These are phyloP conservation scores for Venturiaceae sp. DNA, from an alignment of 2,329 filamentous ascomycete genomes.

Conservation along the genomic window DNA sequence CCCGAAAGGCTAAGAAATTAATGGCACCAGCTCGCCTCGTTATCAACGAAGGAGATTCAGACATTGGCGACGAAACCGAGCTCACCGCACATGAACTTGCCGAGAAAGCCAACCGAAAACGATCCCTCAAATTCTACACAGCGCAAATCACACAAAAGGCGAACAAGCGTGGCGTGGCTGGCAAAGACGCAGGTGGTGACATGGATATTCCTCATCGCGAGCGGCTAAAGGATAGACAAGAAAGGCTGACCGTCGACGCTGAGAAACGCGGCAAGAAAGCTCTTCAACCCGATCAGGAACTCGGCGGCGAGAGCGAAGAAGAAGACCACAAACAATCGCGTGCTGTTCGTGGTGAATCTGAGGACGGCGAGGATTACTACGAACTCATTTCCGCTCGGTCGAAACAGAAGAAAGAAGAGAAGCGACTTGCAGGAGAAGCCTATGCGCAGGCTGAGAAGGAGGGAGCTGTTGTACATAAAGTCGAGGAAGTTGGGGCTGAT, in stretches of 20 bases:
- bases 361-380: constrained; percentile 68
- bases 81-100: constrained; percentile 71
- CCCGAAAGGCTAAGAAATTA: constrained; percentile 38
- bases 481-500: constrained; percentile 64
- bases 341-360: constrained; percentile 33
- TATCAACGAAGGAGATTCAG: constrained; percentile 57
- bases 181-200: constrained; percentile 68
- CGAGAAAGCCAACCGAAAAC: constrained; percentile 83
- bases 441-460: constrained; percentile 44
- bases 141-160: constrained; percentile 94
- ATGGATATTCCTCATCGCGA: constrained; percentile 81
- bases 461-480: constrained; percentile 53
- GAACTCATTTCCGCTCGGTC: constrained; percentile 67
- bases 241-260: constrained; percentile 78
- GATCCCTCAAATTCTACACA: constrained; percentile 93
- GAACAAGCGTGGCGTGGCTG: constrained; percentile 68
- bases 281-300: constrained; percentile 47
- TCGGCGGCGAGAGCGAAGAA: constrained; percentile 62
- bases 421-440: constrained; percentile 56
- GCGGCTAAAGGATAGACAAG: constrained; percentile 74
- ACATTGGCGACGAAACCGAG: constrained; percentile 83
- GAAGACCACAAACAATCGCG: constrained; percentile 48
- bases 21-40: constrained; percentile 21
- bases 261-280: constrained; percentile 67
- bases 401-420: constrained; percentile 60